Evolutionary conservation across 768 basidiomycete genomes (phyloP), one percentile per base, ranked within the genome.

Genomic region (Termitomyces sp.): DNA sequence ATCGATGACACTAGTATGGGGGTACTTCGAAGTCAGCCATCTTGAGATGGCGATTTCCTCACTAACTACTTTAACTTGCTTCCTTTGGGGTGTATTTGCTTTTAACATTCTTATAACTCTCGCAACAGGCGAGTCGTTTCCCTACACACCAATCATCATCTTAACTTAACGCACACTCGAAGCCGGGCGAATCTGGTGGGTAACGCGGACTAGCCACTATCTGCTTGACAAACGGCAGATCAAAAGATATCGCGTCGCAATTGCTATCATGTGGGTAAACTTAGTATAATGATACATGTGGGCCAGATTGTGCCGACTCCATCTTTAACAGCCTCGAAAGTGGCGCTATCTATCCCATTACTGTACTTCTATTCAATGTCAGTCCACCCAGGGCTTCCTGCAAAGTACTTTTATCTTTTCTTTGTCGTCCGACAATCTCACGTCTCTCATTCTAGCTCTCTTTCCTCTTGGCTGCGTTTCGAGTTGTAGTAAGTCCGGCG

Each of bases 121-220:
- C 13, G 23, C 35, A 36, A 49, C 48, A 38, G 48, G 48, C 36
- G 48, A 25, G n/a, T 10, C 23, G 7, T 38, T 27, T 38, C 13
- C 16, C 25, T 49, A 6, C 23, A 22, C 11, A 49, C 27, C 2
- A 27, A 49, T 11, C 3, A 25, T 12, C 7, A 36, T 35, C 16
- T 23, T 36, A n/a, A 12, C 23, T 13, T 13, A 25, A n/a, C 25
- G 23, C 2, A 38, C 0, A 36, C n/a, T 13, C 10, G 11, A 12
- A 49, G 48, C 48, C 5, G 48, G 48, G n/a, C 16, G 48, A 18
- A 49, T 49, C 22, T 49, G 48, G 48, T 49, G 48, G 48, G 48
- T 49, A n/a, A 38, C 23, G 16, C 48, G 48, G 35, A 12, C 35
- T n/a, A 49, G 10, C 11, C 16, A 49, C 35, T 49, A 16, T 4